Evolutionary conservation across 176 grass and related monocot species (phyloP).

Genomic region (Stipa capillata): DNA sequence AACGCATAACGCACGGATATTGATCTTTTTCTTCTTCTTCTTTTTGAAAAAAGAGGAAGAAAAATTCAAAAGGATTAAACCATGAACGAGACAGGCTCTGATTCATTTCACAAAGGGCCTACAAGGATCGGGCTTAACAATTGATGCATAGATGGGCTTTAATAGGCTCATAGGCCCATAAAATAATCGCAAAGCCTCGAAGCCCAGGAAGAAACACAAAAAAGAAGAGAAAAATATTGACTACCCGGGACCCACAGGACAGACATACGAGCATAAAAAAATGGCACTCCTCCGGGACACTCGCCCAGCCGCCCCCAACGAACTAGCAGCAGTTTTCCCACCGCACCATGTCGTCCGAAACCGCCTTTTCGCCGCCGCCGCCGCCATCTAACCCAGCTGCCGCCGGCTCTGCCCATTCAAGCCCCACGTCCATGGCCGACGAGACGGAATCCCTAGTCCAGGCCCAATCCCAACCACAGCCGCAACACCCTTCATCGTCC

Average conservation of each 20-base stretch:
- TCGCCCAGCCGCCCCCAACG: no score
- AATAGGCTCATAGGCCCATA: no score
- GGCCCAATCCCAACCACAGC: neutral
- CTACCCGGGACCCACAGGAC: neutral
- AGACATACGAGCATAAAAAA: no score
- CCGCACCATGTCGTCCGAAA: constrained; percentile 37
- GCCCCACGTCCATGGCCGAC: neutral
- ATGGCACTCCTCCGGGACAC: neutral
- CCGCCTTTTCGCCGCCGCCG: constrained; percentile 54
- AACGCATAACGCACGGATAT: no score
- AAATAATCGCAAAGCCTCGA: no score
- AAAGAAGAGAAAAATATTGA: neutral
- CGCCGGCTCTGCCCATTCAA: neutral
- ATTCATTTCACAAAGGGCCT: no score
- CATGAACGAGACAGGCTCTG: no score
- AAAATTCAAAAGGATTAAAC: no score
- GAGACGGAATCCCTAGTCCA: neutral
- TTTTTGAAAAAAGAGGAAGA: no score
- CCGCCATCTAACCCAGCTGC: neutral
- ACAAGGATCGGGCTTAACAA: no score
- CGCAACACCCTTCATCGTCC: neutral
- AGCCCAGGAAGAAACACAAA: neutral
- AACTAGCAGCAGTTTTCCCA: neutral
- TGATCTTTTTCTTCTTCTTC: no score
- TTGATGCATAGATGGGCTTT: no score